Base-by-base conservation (phyloP, 2,329 filamentous ascomycete species). In the Coleophoma crateriformis region DNA sequence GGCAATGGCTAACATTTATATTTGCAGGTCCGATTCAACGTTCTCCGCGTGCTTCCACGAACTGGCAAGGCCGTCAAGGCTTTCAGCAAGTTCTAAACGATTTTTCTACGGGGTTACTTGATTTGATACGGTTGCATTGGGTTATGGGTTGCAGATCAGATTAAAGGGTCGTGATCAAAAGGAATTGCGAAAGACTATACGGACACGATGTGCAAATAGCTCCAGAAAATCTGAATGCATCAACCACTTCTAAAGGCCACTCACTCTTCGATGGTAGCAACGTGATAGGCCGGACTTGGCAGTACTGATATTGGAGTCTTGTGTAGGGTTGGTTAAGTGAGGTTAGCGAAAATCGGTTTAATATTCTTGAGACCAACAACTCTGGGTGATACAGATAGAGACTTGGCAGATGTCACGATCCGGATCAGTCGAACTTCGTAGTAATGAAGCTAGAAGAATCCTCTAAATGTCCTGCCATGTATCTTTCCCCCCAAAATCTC, bases 31-130 rank as follows among this genome's bases (percentile, higher is more conserved):
- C 94, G 94, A 73, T 99, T 99, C 89, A 99, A 99, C 82, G 91
- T 96, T 72, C 89, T 99, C 72, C 91, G 94, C 71, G 94, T 99
- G 68, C 88, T 97, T 69, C 92, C 92, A 77, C 86, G 91, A 79
- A 96, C 90, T 68, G 90, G 91, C 78, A 96, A 96, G 87, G 78
- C 84, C 67, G 90, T 96, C 76, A 99, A 99, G 90, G 77, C 85
- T 75, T 99, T 99, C 85, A 81, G 75, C 82, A 99, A 99, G 84
- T 99, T 99, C 83, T 99, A 96, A 85, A 56, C 55, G 55, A 51
- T 54, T 60, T 62, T 61, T 54, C 57, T 59, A 50, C 57, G 61
- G 63, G 59, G 52, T 57, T 60, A 47, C 53, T 56, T 44, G 33
- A 58, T 54, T 38, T 38, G 35, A 38, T 17, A 38, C 35, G 60